A percentile compares a stretch with the other conserved stretches of the same genome.
Evolutionary conservation across 495 filamentous ascomycete genomes (phyloP).

Genomic region (Rostrohypoxylon terebratum): DNA sequence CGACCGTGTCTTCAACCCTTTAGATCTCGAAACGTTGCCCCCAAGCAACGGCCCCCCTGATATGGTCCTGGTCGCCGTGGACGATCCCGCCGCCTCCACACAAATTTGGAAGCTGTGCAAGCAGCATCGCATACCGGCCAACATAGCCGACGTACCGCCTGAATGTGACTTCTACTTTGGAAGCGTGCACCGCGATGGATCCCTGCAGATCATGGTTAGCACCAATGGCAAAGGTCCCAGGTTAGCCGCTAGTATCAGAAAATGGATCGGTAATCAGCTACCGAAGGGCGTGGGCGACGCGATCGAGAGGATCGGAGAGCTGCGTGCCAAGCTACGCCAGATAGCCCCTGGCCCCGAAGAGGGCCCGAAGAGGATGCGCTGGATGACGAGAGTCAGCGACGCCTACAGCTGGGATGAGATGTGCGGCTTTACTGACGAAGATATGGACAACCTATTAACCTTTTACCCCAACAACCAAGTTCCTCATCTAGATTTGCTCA

Average conservation of each 20-base stretch:
- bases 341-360: slow-evolving; percentile 78
- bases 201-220: slow-evolving; percentile 96
- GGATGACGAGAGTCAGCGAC: slow-evolving; percentile 95
- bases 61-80: slow-evolving; percentile 93
- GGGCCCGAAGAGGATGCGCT: slow-evolving; percentile 91
- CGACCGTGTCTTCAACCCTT: slow-evolving; percentile 82
- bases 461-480: slow-evolving; percentile 71
- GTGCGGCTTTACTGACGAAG: slow-evolving; percentile 82
- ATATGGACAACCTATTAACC: slow-evolving; percentile 80
- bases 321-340: slow-evolving; percentile 82
- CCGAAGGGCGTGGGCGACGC: slow-evolving; percentile 83
- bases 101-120: slow-evolving; percentile 94
- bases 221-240: slow-evolving; percentile 97
- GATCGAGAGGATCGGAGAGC: slow-evolving; percentile 80
- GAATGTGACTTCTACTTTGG: slow-evolving; percentile 99
- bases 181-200: slow-evolving; percentile 92
- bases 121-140: slow-evolving; percentile 82
- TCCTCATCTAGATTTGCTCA: slow-evolving; percentile 60
- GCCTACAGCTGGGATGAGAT: slow-evolving; percentile 87
- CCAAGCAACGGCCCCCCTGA: slow-evolving; percentile 46
- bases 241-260: slow-evolving; percentile 85
- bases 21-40: slow-evolving; percentile 74
- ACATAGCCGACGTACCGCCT: slow-evolving; percentile 95
- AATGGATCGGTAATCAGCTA: slow-evolving; percentile 80
- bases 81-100: slow-evolving; percentile 88